A percentile compares a stretch with the other conserved stretches of the same genome.
Evolutionary conservation across 768 basidiomycete genomes (phyloP).

Genomic region (Tricholoma flavovirens): DNA sequence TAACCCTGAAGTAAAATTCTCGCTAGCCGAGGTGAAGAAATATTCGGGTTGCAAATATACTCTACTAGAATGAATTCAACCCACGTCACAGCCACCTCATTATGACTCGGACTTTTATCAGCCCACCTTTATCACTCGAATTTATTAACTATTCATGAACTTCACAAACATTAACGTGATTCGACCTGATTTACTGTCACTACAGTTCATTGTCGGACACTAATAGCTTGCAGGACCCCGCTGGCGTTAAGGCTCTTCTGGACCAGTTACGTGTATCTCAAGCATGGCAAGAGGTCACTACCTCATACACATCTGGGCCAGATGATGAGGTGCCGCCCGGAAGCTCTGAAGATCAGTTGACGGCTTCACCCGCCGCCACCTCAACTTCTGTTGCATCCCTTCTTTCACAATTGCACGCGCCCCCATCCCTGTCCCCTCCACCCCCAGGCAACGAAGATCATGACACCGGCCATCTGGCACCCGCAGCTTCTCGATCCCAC

Average conservation of each 20-base stretch:
- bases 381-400: slow-evolving; percentile 49
- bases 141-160: slow-evolving; percentile 26
- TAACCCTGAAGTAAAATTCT: no score
- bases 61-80: no score
- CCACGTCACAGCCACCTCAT: no score
- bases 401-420: slow-evolving; percentile 52
- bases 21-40: no score
- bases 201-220: slow-evolving; percentile 1
- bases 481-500: slow-evolving; percentile 2
- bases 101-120: no score
- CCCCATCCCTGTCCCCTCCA: slow-evolving; percentile 14
- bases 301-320: neutral
- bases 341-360: neutral
- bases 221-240: slow-evolving; percentile 47
- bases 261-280: slow-evolving; percentile 62
- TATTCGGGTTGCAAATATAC: no score
- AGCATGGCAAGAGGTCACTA: slow-evolving; percentile 54
- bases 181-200: slow-evolving; percentile 4
- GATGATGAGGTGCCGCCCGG: slow-evolving; percentile 4
- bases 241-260: slow-evolving; percentile 62
- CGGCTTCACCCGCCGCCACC: slow-evolving; percentile 7
- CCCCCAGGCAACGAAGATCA: neutral
- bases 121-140: no score
- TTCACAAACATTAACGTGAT: slow-evolving; percentile 57
- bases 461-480: neutral